These are phyloP conservation scores for Phanerochaete carnosa DNA, from an alignment of 768 basidiomycete species.

Conservation along the genomic window DNA sequence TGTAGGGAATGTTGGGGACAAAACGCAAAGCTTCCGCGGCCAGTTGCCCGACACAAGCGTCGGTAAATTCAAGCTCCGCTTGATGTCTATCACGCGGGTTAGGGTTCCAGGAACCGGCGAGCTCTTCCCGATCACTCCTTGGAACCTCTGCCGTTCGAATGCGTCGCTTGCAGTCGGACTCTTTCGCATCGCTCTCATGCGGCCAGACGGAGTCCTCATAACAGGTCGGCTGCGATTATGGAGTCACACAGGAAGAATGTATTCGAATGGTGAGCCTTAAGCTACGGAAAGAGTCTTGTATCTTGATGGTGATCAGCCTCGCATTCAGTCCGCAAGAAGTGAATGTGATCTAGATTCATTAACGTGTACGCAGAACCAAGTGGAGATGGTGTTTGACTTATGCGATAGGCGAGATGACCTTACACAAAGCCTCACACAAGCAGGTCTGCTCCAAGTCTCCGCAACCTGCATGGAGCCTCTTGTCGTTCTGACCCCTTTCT, in stretches of 20 bases:
- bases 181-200: neutral
- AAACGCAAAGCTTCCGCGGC: constrained; percentile 4
- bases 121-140: neutral
- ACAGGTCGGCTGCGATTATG: neutral
- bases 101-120: constrained; percentile 1
- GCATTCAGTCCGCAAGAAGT: neutral
- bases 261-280: neutral
- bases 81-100: neutral
- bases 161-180: neutral
- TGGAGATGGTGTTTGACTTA: neutral
- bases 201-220: neutral
- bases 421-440: neutral
- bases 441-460: neutral
- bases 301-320: neutral
- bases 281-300: neutral
- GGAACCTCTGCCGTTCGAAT: neutral
- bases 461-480: neutral
- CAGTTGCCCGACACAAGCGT: neutral
- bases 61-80: constrained; percentile 2
- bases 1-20: constrained; percentile 5
- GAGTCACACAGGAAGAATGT: neutral
- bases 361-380: neutral
- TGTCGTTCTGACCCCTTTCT: neutral
- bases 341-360: neutral
- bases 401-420: neutral